Conservation (phyloP, 1,139 yeast species). For the Geotrichum citri-aurantii region DNA sequence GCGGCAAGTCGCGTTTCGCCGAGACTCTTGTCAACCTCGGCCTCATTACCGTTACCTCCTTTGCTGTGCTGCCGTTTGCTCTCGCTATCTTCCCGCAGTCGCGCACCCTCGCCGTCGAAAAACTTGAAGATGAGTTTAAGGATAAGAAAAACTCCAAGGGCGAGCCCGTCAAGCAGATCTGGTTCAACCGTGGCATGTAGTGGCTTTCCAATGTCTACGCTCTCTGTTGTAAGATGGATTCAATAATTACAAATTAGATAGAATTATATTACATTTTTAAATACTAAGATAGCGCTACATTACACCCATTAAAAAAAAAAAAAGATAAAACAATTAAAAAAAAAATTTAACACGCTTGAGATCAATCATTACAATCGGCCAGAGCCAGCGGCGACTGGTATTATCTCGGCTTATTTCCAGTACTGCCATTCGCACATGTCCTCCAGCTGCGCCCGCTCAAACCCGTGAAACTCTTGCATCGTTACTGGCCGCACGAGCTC, state of each 20-base stretch:
- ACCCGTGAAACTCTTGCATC: conserved; percentile 15
- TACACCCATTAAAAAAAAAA: too few relatives aligned
- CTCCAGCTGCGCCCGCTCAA: conserved; percentile 37
- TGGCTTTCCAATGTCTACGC: background rate
- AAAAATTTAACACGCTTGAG: too few relatives aligned
- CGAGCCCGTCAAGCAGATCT: conserved; percentile 51
- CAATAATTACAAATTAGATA: too few relatives aligned
- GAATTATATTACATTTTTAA: too few relatives aligned
- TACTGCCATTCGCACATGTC: conserved; percentile 48
- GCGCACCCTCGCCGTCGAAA: conserved; percentile 51
- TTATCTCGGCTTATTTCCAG: conserved; percentile 39
- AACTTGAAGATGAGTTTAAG: conserved; percentile 60
- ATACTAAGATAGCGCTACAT: too few relatives aligned
- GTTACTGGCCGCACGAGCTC: conserved; percentile 20
- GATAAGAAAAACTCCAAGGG: conserved; percentile 61
- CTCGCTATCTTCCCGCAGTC: conserved; percentile 92
- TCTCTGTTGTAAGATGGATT: too few relatives aligned
- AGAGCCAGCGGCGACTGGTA: too few relatives aligned
- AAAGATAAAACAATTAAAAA: too few relatives aligned
- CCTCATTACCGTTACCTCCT: conserved; percentile 75
- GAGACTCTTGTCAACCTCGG: conserved; percentile 75
- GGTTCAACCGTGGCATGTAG: conserved; percentile 89
- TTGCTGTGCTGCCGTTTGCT: conserved; percentile 88
- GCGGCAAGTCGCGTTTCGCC: conserved; percentile 48
- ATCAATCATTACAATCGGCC: too few relatives aligned